These are phyloP conservation scores for Pythium aphanidermatum DNA, from an alignment of 352 stramenopile genomes.

Conservation along the genomic window DNA sequence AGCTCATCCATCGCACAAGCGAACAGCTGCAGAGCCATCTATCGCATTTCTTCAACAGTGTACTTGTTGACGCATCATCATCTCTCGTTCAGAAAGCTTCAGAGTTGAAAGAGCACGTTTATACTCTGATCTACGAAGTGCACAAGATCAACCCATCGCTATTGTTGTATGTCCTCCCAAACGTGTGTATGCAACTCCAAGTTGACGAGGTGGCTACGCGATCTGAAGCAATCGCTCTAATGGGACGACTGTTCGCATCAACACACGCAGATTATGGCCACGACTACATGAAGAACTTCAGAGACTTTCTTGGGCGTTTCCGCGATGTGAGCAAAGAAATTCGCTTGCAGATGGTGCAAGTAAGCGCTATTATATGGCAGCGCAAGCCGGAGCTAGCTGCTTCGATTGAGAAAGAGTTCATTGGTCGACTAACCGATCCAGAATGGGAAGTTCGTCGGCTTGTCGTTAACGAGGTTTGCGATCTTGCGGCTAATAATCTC, in stretches of 20 bases:
- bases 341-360: conserved; percentile 76
- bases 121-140: conserved; percentile 77
- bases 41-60: conserved; percentile 77
- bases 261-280: conserved; percentile 63
- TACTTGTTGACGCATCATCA: conserved; percentile 50
- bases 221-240: conserved; percentile 63
- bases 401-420: conserved; percentile 70
- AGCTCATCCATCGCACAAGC: conserved; percentile 68
- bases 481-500: conserved; percentile 68
- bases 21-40: conserved; percentile 62
- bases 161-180: conserved; percentile 78
- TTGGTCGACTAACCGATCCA: conserved; percentile 58
- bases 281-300: conserved; percentile 80
- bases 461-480: conserved; percentile 76
- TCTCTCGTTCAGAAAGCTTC: conserved; percentile 32
- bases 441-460: conserved; percentile 81
- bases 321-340: conserved; percentile 84
- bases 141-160: conserved; percentile 77
- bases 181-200: conserved; percentile 81
- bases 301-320: conserved; percentile 82
- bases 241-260: conserved; percentile 78
- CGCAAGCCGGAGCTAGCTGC: conserved; percentile 50
- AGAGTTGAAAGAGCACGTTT: conserved; percentile 72
- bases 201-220: conserved; percentile 81
- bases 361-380: conserved; percentile 66